Base-by-base conservation (phyloP, 495 filamentous ascomycete species). In the Lindgomyces ingoldianus region DNA sequence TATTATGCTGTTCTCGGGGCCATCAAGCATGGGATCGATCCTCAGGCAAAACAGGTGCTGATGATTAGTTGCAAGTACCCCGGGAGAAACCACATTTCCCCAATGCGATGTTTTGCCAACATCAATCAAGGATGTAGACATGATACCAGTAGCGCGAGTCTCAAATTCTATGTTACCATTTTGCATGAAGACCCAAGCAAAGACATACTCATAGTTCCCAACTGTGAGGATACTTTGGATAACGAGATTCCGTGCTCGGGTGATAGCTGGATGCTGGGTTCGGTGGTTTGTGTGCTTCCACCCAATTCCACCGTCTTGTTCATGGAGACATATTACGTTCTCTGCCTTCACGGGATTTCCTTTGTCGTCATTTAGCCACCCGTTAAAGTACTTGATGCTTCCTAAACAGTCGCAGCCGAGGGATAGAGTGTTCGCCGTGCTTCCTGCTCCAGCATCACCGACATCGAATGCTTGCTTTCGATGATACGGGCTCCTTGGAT, bases 361-460 rank as follows among this genome's bases (percentile, higher is more conserved):
- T 50, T 59, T n/a, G 47, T 63, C 27, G 60, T 52, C 48, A 51
- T 27, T 60, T 3, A 54, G 53, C 24, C 45, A 66, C 22, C 42
- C 67, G 24, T 18, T 22, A 53, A 70, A 67, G 58, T 72, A 70
- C 29, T 41, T 55, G 16, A 55, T 55, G 26, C 3, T 11, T n/a
- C 72, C 72, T 4, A 74, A 64, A 36, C 72, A 74, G 42, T 74
- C 72, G 50, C 72, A 74, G 11, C 72, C 72, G n/a, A 74, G 68
- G 14, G 48, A 21, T 0, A 74, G 54, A 29, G 59, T 74, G 56
- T 74, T 74, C 8, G 68, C 47, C n/a, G 59, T 69, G 45, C 39
- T 30, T 36, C 72, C 72, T 4, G 60, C 53, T 0, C 72, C 72
- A 25, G 46, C 54, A 39, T 74, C 68, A 36, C 72, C 72, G 19